Base-by-base conservation (phyloP, 257 asterid genomes). In the Solanum etuberosum region DNA sequence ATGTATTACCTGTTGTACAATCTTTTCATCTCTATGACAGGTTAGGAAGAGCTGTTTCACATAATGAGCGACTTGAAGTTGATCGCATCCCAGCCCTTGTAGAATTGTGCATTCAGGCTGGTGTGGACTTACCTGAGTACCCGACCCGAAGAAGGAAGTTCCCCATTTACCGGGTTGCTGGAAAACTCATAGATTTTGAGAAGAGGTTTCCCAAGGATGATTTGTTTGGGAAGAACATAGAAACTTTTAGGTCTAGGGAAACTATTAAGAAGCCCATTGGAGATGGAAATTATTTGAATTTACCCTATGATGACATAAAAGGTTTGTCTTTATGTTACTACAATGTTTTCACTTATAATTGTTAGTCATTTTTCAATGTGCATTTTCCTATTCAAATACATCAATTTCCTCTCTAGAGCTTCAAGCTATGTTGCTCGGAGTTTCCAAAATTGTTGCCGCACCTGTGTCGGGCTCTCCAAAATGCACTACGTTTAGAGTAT, bases 51-150 rank as follows among this genome's bases (percentile, higher is more conserved):
- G 95, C 96, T 23, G 95, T 95, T 61, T 90, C 97, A 9, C 98
- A 95, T 85, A 86, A 93, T 27, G 97, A 94, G 85, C 90, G 96
- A 74, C 92, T 95, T 31, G 88, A 90, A 83, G 96, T 95, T 70
- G 98, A 93, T 84, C 93, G 93, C 42, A 89, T 95, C 87, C 98
- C 97, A 20, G 97, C 97, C 67, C 85, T 93, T 34, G 88, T 95
- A 63, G 97, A 95, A 35, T 91, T 94, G 57, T 95, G 98, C 89
- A 92, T 95, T 89, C 98, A 95, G 90, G 98, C 96, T 37, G 98
- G 98, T 23, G 93, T 95, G 29, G 92, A 95, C 67, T 86, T 94
- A 27, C 92, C 90, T 3, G 93, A 93, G 89, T 91, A 94, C 84
- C 95, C 96, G 6, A 93, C 98, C 4, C 90, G 92, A 87, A 91